Base-by-base conservation (phyloP, 805 yeast species). In the Saccharomyces kudriavzevii region DNA sequence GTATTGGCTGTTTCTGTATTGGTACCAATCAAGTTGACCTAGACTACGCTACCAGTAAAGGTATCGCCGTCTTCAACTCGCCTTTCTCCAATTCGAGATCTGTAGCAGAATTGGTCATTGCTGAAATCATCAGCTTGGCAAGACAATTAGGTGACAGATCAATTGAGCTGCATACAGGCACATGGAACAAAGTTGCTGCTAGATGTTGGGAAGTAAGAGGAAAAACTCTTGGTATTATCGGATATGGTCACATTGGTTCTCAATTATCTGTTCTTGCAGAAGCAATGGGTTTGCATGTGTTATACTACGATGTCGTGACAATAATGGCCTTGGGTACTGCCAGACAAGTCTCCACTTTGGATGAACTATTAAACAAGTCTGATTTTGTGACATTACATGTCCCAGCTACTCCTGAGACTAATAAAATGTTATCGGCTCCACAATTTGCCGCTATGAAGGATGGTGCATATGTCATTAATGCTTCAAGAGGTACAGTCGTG, bases 161-260 rank as follows among this genome's bases (percentile, higher is more conserved):
- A 35, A 85, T 86, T 60, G 99, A 94, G 77, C 70, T 94, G 77
- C 99, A 92, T 77, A 81, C 92, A 52, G 97, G 97, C 60, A 84
- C 92, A 58, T 94, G 99, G 99, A 94, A 94, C 78, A 94, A 94
- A 77, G 97, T 92, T 63, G 78, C 87, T 65, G 79, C 89, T 61
- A 90, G 82, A 73, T 94, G 99, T 77, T 94, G 98, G 98, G 99
- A 94, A 76, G 91, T 94, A 63, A 87, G 99, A 77, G 99, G 99
- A 62, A 94, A 94, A 74, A 92, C 99, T 49, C 79, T 94, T 64
- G 99, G 99, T 57, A 94, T 94, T 66, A 79, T 94, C 43, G 99
- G 99, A 63, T 94, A 94, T 68, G 99, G 99, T 65, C 99, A 94
- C 73, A 94, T 94, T 75, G 99, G 99, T 64, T 77, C 98, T 49